These are phyloP conservation scores for Orbilia brochopaga DNA, from an alignment of 2,329 filamentous ascomycete species.

Conservation along the genomic window DNA sequence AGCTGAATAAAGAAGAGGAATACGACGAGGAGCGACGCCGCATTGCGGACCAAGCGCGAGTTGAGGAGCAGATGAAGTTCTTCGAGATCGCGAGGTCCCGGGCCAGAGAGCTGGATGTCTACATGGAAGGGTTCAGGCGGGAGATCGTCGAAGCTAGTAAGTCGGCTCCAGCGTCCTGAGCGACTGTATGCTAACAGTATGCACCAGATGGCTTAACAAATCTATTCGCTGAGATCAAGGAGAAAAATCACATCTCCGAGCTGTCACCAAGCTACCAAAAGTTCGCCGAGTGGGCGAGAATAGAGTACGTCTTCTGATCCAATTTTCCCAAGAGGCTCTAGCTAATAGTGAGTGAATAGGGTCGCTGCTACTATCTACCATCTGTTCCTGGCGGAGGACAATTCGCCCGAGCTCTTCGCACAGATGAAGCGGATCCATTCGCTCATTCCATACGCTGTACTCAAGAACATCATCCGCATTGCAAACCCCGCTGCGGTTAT, in stretches of 20 bases:
- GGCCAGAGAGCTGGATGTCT: constrained; percentile 90
- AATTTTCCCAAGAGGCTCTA: neutral
- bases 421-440: constrained; percentile 95
- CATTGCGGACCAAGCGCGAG: constrained; percentile 80
- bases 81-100: constrained; percentile 93
- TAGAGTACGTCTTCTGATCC: constrained; percentile 66
- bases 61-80: constrained; percentile 91
- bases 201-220: constrained; percentile 78
- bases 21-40: constrained; percentile 81
- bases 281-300: constrained; percentile 96
- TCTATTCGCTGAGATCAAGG: constrained; percentile 89
- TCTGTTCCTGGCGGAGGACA: constrained; percentile 95
- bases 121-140: constrained; percentile 83
- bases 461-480: constrained; percentile 97
- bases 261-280: constrained; percentile 95
- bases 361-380: constrained; percentile 96
- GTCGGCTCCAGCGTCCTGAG: constrained; percentile 54
- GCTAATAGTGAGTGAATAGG: constrained; percentile 57
- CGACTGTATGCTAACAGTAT: constrained; percentile 2
- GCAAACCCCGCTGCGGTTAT: constrained; percentile 97
- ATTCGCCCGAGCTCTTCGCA: constrained; percentile 93
- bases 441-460: constrained; percentile 84
- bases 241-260: constrained; percentile 84
- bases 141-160: constrained; percentile 74
- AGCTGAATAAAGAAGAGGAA: constrained; percentile 78